Evolutionary conservation across 495 filamentous ascomycete genomes (phyloP), one percentile per base, ranked within the genome.

Genomic region (Cetradonia linearis): DNA sequence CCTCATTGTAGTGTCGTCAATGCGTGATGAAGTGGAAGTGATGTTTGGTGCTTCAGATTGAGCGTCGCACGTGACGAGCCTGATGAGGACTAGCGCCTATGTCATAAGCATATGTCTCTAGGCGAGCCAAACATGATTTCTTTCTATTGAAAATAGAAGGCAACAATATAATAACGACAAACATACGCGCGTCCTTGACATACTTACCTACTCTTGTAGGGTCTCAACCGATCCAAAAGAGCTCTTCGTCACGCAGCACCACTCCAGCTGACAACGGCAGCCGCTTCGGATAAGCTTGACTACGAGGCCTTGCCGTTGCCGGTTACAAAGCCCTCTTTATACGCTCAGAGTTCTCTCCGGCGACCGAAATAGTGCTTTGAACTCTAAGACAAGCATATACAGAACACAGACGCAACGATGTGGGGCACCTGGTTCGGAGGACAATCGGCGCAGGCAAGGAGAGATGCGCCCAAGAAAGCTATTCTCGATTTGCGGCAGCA

Each of bases 381-480:
- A 14, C n/a, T 38, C 23, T 37, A 27, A 36, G 31, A 16, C 9
- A 27, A 38, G 28, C 18, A 55, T 13, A 18, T 9, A 46, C 38
- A n/a, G 6, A 25, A 14, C 23, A 33, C n/a, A 55, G 27, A 13
- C 3, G 30, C 56, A 65, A 74, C 69, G 33, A 83, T 91, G 76
- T 91, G 86, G 88, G 62, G 61, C 34, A 44, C 83, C 70, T 91
- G 87, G 89, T 89, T 93, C 69, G 86, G 88, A 70, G 89, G 89
- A 62, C 81, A 83, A 59, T 81, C 82, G 67, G 83, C 83, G 59
- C 83, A 87, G 75, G 91, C 87, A 81, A 83, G 84, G 72, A 94
- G 92, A 75, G 89, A 96, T 72, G 86, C 84, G 63, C 88, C 93
- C 46, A 99, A 99, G 81, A 90, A 96, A 77, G 93, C 94, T 61